These are phyloP conservation scores for Physcomitrellopsis africana DNA, from an alignment of 225 moss, liverwort and hornwort genomes.

Conservation along the genomic window DNA sequence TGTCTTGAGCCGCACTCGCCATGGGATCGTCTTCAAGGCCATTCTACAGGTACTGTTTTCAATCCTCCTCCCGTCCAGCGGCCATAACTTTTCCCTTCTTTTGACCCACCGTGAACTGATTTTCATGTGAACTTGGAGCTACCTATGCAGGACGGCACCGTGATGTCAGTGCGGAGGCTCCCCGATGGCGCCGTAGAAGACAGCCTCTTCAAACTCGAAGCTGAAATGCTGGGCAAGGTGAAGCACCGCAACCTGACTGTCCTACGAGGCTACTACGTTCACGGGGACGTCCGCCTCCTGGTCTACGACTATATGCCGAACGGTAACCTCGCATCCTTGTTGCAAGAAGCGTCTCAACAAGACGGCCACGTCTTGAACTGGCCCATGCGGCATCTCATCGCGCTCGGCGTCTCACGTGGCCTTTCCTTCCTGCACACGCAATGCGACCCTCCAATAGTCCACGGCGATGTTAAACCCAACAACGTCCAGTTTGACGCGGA, in stretches of 20 bases:
- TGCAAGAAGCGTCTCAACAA: constrained; percentile 64
- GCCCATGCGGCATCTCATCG: constrained; percentile 64
- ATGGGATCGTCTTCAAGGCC: constrained; percentile 95
- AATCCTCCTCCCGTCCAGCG: neutral
- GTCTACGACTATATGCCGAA: constrained; percentile 97
- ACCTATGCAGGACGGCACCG: constrained; percentile 64
- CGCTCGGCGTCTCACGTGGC: constrained; percentile 55
- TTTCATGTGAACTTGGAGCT: neutral
- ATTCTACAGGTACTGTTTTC: constrained; percentile 64
- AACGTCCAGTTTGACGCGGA: constrained; percentile 72
- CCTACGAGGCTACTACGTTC: constrained; percentile 78
- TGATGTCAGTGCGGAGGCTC: constrained; percentile 75
- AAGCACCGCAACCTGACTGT: constrained; percentile 87
- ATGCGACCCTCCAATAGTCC: constrained; percentile 68
- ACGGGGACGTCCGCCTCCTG: constrained; percentile 79
- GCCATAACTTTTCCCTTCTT: neutral
- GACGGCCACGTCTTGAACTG: constrained; percentile 62
- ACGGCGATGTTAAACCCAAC: constrained; percentile 70
- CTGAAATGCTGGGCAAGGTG: constrained; percentile 79
- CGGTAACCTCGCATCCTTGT: constrained; percentile 78
- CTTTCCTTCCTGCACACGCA: constrained; percentile 62
- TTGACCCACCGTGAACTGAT: neutral
- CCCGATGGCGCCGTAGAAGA: constrained; percentile 77
- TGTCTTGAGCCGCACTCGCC: constrained; percentile 79
- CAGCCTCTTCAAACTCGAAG: constrained; percentile 76